A percentile compares a stretch with the other conserved stretches of the same genome.
Conservation (phyloP, 768 basidiomycete genomes). For the Tricholoma bakamatsutake region DNA sequence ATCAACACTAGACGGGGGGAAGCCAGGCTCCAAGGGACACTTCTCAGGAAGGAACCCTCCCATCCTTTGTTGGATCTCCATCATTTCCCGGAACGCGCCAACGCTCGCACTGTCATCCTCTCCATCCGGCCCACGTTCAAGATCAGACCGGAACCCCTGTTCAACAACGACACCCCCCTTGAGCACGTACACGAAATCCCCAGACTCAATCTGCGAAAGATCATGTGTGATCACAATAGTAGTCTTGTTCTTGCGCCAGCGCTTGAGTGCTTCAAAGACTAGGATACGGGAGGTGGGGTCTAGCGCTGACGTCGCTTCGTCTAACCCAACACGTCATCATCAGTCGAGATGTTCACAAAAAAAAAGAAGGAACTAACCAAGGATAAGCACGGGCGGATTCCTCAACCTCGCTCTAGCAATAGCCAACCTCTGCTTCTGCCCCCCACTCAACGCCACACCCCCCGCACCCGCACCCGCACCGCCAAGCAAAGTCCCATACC, state of each 20-base stretch:
- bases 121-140: slow-evolving; percentile 40
- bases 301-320: slow-evolving; percentile 78
- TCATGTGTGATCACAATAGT: slow-evolving; percentile 97
- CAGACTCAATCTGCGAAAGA: slow-evolving; percentile 65
- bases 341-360: no score
- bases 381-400: slow-evolving; percentile 83
- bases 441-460: slow-evolving; percentile 69
- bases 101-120: background rate
- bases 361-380: slow-evolving; percentile 55
- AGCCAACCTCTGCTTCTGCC: slow-evolving; percentile 43
- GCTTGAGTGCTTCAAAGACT: slow-evolving; percentile 66
- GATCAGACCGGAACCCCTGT: slow-evolving; percentile 79
- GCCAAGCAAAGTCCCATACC: slow-evolving; percentile 74
- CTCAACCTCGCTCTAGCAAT: slow-evolving; percentile 83
- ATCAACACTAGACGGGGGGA: no score
- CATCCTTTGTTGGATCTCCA: slow-evolving; percentile 44
- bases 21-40: background rate
- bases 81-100: slow-evolving; percentile 73
- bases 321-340: no score
- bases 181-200: slow-evolving; percentile 93
- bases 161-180: slow-evolving; percentile 75
- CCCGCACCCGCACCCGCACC: slow-evolving; percentile 46
- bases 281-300: slow-evolving; percentile 84
- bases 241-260: slow-evolving; percentile 72
- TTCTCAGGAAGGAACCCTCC: slow-evolving; percentile 47